Conservation (phyloP, 345 rosid species). For the Streptanthus diversifolius region DNA sequence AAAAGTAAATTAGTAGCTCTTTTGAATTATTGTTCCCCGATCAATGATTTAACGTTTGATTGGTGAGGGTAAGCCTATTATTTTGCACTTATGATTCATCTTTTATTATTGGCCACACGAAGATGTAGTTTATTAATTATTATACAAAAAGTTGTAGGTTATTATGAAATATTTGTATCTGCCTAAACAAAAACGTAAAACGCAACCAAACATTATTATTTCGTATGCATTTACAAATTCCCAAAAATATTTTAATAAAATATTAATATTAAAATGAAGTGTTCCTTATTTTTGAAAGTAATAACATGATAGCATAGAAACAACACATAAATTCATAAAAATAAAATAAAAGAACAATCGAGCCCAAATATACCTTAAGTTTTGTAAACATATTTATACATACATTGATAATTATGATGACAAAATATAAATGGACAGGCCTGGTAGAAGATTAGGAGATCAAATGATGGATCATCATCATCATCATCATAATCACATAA, state of each 20-base stretch:
- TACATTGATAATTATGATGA: not conserved
- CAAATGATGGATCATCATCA: constrained; percentile 43
- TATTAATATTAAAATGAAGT: not conserved
- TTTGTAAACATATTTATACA: not conserved
- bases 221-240: not conserved
- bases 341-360: not conserved
- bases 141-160: not conserved
- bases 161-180: not conserved
- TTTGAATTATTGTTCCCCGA: constrained; percentile 32
- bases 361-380: not conserved
- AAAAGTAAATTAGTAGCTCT: constrained; percentile 31
- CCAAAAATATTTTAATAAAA: not conserved
- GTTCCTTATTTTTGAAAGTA: not conserved
- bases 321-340: not conserved
- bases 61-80: constrained; percentile 32
- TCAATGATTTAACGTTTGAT: constrained; percentile 32
- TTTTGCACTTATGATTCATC: constrained; percentile 22
- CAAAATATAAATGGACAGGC: constrained; percentile 37
- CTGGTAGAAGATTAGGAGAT: constrained; percentile 49
- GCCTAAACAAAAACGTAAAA: not conserved
- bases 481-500: constrained; percentile 14
- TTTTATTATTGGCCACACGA: constrained; percentile 27
- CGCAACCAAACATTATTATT: not conserved
- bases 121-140: not conserved
- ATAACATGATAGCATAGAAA: not conserved